phyloP scores from a whole-genome alignment of 2,329 filamentous ascomycete species.

The Periconia sp. region DNA sequence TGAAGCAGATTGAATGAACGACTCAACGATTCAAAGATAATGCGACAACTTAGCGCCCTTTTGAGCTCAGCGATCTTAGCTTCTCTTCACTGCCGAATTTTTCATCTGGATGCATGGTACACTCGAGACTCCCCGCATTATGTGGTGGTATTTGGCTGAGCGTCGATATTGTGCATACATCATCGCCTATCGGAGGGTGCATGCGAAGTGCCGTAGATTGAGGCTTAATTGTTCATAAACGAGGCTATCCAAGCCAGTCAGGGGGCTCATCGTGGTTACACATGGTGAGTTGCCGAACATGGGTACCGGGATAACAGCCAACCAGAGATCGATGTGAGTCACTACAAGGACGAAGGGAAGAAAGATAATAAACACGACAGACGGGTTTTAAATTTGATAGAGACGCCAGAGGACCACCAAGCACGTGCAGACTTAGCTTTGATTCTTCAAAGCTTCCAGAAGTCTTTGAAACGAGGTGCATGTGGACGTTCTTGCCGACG shows the following conservation, averaged over 20 bases:
- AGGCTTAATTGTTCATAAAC: conserved; percentile 25
- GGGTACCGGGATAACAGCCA: no score
- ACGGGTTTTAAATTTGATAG: no score
- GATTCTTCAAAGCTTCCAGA: no score
- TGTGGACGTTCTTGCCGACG: no score
- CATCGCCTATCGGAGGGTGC: conserved; percentile 15
- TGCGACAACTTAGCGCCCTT: conserved; percentile 2
- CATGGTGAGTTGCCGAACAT: conserved; percentile 2
- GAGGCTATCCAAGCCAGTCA: conserved; percentile 11
- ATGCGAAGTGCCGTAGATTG: conserved; percentile 27
- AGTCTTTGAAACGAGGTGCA: no score
- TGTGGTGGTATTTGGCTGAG: conserved; percentile 4
- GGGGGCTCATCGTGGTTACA: background rate
- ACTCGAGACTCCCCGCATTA: conserved; percentile 11
- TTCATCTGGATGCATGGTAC: conserved; percentile 7
- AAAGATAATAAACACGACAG: no score
- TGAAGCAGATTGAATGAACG: background rate
- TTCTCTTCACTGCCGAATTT: conserved; percentile 9
- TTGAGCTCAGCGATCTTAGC: background rate
- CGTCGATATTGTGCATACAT: conserved; percentile 8
- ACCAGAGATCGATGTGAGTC: no score
- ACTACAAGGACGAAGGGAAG: no score
- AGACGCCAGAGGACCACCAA: no score
- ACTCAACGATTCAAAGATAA: conserved; percentile 1
- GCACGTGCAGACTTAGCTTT: no score